Base-by-base conservation (phyloP, 163 green algal species). In the Prototheca stagnorum region DNA sequence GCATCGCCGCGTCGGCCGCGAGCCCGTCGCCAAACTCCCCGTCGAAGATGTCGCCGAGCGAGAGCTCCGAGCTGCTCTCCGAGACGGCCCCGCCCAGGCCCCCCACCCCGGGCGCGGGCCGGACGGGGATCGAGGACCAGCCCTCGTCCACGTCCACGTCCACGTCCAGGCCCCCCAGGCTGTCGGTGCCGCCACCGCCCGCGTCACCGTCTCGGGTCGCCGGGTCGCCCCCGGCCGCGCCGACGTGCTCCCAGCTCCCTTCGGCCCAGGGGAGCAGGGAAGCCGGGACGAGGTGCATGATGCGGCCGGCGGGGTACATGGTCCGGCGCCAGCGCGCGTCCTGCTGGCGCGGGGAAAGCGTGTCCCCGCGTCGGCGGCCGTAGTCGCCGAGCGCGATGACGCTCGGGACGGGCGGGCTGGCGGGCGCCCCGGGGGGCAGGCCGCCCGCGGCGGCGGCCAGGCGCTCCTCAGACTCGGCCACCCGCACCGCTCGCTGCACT, bases 221-320 rank as follows among this genome's bases (percentile, higher is more conserved):
- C 14, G 40, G 29, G 29, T n/a, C n/a, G n/a, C n/a, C n/a, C n/a
- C n/a, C n/a, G n/a, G 12, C 14, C 44, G 44, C 28, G 20, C 15
- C 20, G 21, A 39, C 28, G 17, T 27, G 11, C 20, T 40, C 26
- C 17, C 26, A 59, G 1, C 19, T 26, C 24, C 21, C 25, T 8
- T 59, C 39, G 25, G 23, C 16, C 19, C 52, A 35, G 12, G 44
- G 45, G 2, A 75, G 55, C 16, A 79, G 49, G n/a, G 33, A 24
- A 1, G 56, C 49, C 5, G 82, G 82, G 35, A 92, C 72, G 17
- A 92, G 57, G 58, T 92, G 82, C 49, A 90, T 44, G 20, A 92
- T 78, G 9, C 75, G 53, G 33, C 82, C 82, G 15, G 77, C 81
- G 14, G 81, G 81, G 51, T 87, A 89, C 40, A 87, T 70, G 35